A percentile compares a stretch with the other conserved stretches of the same genome.
Conservation (phyloP, 495 filamentous ascomycete species). For the Clavariopsis aquatica region DNA sequence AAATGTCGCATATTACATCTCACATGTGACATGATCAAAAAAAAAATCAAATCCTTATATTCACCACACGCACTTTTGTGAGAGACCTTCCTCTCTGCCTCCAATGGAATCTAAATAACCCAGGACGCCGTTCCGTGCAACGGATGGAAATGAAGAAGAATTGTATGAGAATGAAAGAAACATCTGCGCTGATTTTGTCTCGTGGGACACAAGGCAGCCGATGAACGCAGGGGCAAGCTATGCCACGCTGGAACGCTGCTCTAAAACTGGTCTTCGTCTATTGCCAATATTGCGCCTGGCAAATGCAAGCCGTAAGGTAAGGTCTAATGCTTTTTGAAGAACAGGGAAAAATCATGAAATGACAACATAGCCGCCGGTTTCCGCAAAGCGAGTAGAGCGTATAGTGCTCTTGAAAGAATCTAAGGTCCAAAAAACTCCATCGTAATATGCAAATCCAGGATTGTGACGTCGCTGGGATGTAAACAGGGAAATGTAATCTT, state of each 20-base stretch:
- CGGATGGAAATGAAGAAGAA: background rate
- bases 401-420: background rate
- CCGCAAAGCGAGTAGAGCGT: background rate
- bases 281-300: conserved; percentile 24
- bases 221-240: conserved; percentile 20
- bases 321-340: conserved; percentile 37
- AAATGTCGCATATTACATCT: background rate
- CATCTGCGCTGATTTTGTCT: conserved; percentile 22
- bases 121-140: background rate
- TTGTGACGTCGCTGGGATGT: background rate
- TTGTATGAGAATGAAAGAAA: background rate
- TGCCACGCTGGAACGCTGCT: conserved; percentile 5
- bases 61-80: conserved; percentile 3
- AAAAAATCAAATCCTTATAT: background rate
- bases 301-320: conserved; percentile 33
- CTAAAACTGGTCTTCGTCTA: conserved; percentile 11
- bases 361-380: background rate
- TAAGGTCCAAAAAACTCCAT: conserved; percentile 16
- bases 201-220: conserved; percentile 14
- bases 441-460: conserved; percentile 20
- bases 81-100: background rate
- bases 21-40: background rate
- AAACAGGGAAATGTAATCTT: background rate
- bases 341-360: conserved; percentile 7
- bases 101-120: background rate